phyloP scores from a whole-genome alignment of 768 basidiomycete species.

The Boletus patriciae region DNA sequence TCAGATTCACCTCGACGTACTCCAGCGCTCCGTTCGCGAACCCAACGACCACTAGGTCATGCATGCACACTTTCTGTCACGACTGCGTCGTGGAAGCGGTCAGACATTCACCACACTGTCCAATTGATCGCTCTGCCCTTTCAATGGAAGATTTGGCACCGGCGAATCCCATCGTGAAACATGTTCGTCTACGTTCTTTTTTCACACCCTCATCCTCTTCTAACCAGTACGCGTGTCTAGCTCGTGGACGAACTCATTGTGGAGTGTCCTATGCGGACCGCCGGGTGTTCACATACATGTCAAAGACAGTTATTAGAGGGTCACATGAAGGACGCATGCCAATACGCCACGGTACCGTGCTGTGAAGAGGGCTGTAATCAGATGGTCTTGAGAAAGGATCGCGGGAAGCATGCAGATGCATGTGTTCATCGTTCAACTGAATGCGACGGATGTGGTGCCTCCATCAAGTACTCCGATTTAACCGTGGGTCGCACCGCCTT shows the following conservation, averaged over 20 bases:
- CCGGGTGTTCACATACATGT: conserved; percentile 62
- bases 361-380: conserved; percentile 46
- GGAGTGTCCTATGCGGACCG: conserved; percentile 58
- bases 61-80: conserved; percentile 85
- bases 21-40: conserved; percentile 69
- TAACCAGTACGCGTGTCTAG: conserved; percentile 38
- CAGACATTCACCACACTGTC: conserved; percentile 67
- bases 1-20: conserved; percentile 6
- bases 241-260: conserved; percentile 82
- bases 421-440: conserved; percentile 39
- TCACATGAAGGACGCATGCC: conserved; percentile 64
- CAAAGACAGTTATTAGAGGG: conserved; percentile 65
- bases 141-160: conserved; percentile 55
- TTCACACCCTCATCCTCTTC: conserved; percentile 1
- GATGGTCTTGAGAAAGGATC: conserved; percentile 46
- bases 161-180: conserved; percentile 74
- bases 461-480: conserved; percentile 36
- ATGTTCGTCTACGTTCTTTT: conserved; percentile 32
- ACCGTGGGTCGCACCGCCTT: conserved; percentile 34
- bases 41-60: conserved; percentile 71
- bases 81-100: conserved; percentile 78
- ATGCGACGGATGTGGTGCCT: conserved; percentile 41
- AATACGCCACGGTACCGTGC: conserved; percentile 55
- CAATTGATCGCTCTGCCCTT: conserved; percentile 77
- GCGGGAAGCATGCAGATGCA: conserved; percentile 40